Base-by-base conservation (phyloP, 352 stramenopile species). In the Globisporangium apiculatum region DNA sequence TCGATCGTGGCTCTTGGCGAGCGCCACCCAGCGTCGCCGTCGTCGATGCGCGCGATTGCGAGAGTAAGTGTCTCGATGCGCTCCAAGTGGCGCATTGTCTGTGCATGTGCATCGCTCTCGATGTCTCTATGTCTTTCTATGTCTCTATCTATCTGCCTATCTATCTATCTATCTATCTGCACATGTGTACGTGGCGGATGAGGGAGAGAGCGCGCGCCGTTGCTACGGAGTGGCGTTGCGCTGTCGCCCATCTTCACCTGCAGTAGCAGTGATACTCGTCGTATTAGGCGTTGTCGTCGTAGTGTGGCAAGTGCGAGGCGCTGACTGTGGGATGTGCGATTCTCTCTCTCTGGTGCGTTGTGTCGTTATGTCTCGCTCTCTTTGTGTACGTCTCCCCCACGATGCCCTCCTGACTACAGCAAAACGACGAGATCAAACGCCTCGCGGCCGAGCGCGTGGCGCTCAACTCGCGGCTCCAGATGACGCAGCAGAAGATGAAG, bases 391-490 rank as follows among this genome's bases (percentile, higher is more conserved):
- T 31, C 49, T 54, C 49, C 42, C 31, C n/a, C 49, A 37, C 24
- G 24, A 31, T 31, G 24, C 24, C 24, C 24, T 31, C 24, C 24
- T 3, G 1, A 31, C 53, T 62, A 36, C 61, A 78, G 73, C 71
- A 71, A 71, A 75, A 76, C 48, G 65, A 77, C 69, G 79, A 79
- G 37, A 73, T 87, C 55, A 74, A 79, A 62, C 76, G 73, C 57
- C 46, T 89, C 17, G 65, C 66, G 47, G 57, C 64, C 47, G 75
- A 86, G 55, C 68, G 74, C 18, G 65, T 72, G 47, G 71, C 64
- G 12, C 65, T 87, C 45, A 72, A 68, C 46, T 68, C 67, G 24
- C 75, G 72, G n/a, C 57, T 89, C 35, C 68, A 79, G 14, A 66
- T 71, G 53, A 67, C 72, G 48, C 76, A 89, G 54, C 63, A 83